Base-by-base conservation (phyloP, 257 asterid genomes). In the Solanum verrucosum region DNA sequence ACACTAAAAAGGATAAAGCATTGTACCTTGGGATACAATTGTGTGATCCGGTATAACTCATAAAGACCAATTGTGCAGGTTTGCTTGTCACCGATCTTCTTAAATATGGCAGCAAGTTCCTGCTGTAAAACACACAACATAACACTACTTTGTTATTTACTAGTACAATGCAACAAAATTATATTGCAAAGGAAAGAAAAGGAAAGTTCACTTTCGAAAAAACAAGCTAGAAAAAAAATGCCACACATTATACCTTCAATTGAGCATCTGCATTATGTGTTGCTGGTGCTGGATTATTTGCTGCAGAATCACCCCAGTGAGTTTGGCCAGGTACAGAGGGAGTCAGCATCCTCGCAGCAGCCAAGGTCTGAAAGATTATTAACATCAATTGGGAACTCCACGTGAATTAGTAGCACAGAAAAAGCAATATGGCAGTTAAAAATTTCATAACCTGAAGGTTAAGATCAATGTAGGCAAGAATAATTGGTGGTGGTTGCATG, bases 281-380 rank as follows among this genome's bases (percentile, higher is more conserved):
- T 35, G 98, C 89, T 87, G 99, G 97, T 85, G 98, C 90, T 34
- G 98, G 91, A 91, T 95, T 94, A 88, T 95, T 95, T 83, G 93
- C 96, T 83, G 94, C 89, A 34, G 99, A 94, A 88, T 97, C 99
- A 88, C 91, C 96, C 99, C 99, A 96, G 88, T 97, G 98, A 77
- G 98, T 97, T 94, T 97, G 99, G 87, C 98, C 98, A 71, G 99
- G 94, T 74, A 95, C 98, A 73, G 99, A 90, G 67, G 99, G 99
- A 29, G 99, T 95, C 92, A 97, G 90, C 99, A 97, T 96, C 93
- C 99, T 95, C n/a, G 99, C 98, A 84, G 99, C 99, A 49, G 99
- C 99, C 95, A 97, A 91, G 38, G 98, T 97, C 99, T 97, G 93
- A 88, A 65, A 92, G 90, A 88, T 84, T 82, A 23, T 73, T 21